Percentiles rank a stretch among this genome's conserved stretches.
These are phyloP conservation scores for Nematodospora anomalae DNA, from an alignment of 1,139 yeast species.

Conservation along the genomic window DNA sequence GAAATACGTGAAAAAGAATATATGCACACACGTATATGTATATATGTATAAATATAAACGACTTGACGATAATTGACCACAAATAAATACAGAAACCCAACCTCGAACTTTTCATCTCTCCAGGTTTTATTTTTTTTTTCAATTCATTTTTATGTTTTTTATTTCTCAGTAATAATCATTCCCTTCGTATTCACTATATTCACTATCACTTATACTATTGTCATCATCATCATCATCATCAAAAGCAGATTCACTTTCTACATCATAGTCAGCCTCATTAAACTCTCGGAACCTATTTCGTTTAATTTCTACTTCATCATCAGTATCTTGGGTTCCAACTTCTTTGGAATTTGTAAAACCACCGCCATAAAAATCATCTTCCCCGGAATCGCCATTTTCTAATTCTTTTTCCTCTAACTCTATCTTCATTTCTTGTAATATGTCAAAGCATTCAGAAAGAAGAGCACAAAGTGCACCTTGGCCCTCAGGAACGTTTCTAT, in stretches of 20 bases:
- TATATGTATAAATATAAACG: no score
- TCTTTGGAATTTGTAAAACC: conserved; percentile 16
- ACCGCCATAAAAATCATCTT: conserved; percentile 17
- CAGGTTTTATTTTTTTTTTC: no score
- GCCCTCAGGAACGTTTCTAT: conserved; percentile 91
- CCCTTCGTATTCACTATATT: conserved; percentile 43
- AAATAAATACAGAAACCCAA: no score
- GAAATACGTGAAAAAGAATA: no score
- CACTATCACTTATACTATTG: conserved; percentile 28
- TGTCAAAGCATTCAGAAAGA: conserved; percentile 91
- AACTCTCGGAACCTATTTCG: conserved; percentile 46
- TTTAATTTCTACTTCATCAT: conserved; percentile 47
- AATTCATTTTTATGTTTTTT: no score
- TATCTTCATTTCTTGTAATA: conserved; percentile 83
- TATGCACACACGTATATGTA: no score
- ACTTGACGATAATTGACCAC: no score
- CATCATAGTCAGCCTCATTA: conserved; percentile 50
- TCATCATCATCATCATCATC: conserved; percentile 27
- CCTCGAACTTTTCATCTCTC: no score
- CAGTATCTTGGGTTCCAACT: conserved; percentile 27
- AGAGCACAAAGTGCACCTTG: conserved; percentile 91
- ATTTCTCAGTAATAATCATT: no score
- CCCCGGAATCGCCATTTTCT: conserved; percentile 21
- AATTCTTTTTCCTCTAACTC: conserved; percentile 76
- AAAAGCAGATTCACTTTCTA: conserved; percentile 36